These are phyloP conservation scores for Trichoderma atrobrunneum DNA, from an alignment of 2,329 filamentous ascomycete genomes.

Conservation along the genomic window DNA sequence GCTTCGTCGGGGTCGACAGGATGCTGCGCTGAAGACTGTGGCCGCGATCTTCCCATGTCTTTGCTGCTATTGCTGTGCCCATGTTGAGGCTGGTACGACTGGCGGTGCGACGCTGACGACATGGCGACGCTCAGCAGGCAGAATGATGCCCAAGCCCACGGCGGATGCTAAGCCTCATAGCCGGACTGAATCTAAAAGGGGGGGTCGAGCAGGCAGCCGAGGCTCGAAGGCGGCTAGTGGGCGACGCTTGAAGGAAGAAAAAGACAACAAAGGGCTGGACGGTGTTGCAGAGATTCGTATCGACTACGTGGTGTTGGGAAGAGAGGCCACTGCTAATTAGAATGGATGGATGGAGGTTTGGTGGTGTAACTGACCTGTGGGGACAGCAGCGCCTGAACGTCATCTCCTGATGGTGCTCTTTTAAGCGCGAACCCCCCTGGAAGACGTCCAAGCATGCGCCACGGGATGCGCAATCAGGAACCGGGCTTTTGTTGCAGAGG, in stretches of 20 bases:
- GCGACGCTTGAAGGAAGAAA: neutral
- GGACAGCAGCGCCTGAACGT: neutral
- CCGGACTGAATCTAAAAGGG: constrained; percentile 17
- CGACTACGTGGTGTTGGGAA: neutral
- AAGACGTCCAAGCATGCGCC: neutral
- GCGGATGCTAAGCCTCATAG: constrained; percentile 32
- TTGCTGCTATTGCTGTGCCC: constrained; percentile 45
- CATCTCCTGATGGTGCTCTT: neutral
- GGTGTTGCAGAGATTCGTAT: neutral
- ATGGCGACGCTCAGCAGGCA: constrained; percentile 38
- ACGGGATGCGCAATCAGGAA: neutral
- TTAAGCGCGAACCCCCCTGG: neutral
- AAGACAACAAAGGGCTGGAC: neutral
- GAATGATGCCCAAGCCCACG: constrained; percentile 30
- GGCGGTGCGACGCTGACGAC: constrained; percentile 51
- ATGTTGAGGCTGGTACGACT: constrained; percentile 45
- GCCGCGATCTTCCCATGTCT: constrained; percentile 41
- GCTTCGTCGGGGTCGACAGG: constrained; percentile 69
- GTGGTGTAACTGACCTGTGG: neutral
- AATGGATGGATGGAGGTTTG: neutral
- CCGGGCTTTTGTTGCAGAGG: neutral
- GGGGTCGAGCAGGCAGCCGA: constrained; percentile 6
- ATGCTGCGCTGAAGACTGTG: constrained; percentile 46
- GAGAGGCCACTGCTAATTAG: neutral
- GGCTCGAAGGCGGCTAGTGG: neutral